A percentile compares a stretch with the other conserved stretches of the same genome.
Conservation (phyloP, 805 yeast species). For the Brettanomyces nanus region DNA sequence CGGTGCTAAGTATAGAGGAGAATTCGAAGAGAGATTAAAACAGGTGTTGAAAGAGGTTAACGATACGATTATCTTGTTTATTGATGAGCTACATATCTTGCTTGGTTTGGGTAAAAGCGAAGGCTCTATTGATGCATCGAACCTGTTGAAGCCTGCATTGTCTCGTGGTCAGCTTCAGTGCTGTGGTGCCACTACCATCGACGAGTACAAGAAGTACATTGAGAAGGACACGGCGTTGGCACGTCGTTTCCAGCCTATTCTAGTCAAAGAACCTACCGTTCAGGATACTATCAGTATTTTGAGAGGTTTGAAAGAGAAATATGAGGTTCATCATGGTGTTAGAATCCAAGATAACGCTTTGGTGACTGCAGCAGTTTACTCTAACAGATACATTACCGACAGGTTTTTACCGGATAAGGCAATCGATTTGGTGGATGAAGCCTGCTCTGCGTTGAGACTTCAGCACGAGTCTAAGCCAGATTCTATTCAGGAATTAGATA, state of each 20-base stretch:
- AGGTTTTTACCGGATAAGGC: constrained; percentile 94
- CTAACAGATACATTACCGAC: constrained; percentile 87
- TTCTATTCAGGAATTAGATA: constrained; percentile 79
- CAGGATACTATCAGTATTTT: constrained; percentile 86
- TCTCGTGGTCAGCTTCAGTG: constrained; percentile 91
- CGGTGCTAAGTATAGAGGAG: constrained; percentile 95
- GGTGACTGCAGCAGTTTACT: constrained; percentile 86
- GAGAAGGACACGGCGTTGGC: constrained; percentile 96
- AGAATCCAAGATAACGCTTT: constrained; percentile 86
- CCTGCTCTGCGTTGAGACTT: constrained; percentile 86
- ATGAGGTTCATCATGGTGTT: constrained; percentile 97
- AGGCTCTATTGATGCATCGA: constrained; percentile 94
- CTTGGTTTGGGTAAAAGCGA: constrained; percentile 90
- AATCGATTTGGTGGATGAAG: constrained; percentile 93
- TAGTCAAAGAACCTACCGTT: constrained; percentile 81
- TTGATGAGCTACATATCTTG: constrained; percentile 85
- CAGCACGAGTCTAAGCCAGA: constrained; percentile 98
- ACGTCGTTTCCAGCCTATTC: constrained; percentile 85
- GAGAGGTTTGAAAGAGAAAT: constrained; percentile 87
- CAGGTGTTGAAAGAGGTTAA: constrained; percentile 77
- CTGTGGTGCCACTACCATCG: constrained; percentile 94
- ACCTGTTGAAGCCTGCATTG: constrained; percentile 83
- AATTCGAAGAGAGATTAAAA: constrained; percentile 86
- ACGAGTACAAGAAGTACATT: constrained; percentile 85
- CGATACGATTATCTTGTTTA: constrained; percentile 67